Percentiles rank a stretch among this genome's conserved stretches.
These are phyloP conservation scores for Collybia nuda DNA, from an alignment of 768 basidiomycete species.

Conservation along the genomic window DNA sequence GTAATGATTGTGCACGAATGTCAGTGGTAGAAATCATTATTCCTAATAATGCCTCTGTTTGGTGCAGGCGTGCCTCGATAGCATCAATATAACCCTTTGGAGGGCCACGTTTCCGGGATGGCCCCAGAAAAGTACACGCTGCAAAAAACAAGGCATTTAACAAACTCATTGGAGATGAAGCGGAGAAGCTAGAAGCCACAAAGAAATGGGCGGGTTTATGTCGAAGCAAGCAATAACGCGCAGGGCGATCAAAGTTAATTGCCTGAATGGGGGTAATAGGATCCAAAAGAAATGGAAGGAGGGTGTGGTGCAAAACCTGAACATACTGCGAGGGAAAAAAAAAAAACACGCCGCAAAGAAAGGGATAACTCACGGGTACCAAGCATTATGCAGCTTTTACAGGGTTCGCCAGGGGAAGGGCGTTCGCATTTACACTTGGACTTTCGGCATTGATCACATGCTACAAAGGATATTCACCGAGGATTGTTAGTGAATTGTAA, in stretches of 20 bases:
- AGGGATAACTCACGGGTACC: slow-evolving; percentile 54
- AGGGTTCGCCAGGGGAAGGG: slow-evolving; percentile 54
- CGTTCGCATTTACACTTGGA: slow-evolving; percentile 91
- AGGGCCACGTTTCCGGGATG: slow-evolving; percentile 80
- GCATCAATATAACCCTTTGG: slow-evolving; percentile 96
- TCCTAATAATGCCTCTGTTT: slow-evolving; percentile 87
- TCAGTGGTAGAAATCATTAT: slow-evolving; percentile 63
- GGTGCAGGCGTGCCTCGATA: slow-evolving; percentile 87
- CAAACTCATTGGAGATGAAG: slow-evolving; percentile 4
- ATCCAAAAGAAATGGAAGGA: no score
- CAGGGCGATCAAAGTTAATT: not conserved
- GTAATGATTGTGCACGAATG: slow-evolving; percentile 39
- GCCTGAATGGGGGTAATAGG: slow-evolving; percentile 6
- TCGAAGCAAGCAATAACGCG: not conserved
- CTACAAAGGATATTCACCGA: slow-evolving; percentile 31
- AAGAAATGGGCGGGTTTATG: not conserved
- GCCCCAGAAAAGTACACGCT: slow-evolving; percentile 80
- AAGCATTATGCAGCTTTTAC: slow-evolving; percentile 75
- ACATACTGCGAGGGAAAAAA: not conserved
- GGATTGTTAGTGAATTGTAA: slow-evolving; percentile 6
- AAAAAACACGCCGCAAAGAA: slow-evolving; percentile 10
- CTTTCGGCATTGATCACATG: slow-evolving; percentile 89
- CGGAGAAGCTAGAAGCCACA: slow-evolving; percentile 7
- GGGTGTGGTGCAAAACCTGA: no score
- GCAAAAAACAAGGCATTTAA: slow-evolving; percentile 10